Evolutionary conservation across 768 basidiomycete species (phyloP).

Genomic region (Lactifluus volemus): DNA sequence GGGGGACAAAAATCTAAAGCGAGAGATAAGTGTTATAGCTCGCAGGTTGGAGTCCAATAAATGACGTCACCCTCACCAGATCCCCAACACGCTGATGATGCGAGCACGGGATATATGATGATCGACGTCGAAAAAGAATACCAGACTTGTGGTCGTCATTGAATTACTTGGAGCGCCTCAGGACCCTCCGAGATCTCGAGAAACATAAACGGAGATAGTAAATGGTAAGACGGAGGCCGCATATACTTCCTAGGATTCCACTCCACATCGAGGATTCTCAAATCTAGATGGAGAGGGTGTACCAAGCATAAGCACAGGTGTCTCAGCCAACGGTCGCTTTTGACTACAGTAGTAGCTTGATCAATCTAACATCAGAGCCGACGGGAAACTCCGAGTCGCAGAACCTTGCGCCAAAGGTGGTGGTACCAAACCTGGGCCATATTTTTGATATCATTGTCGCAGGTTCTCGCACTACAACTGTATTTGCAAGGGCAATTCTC

Average conservation of each 20-base stretch:
- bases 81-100: not conserved
- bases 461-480: no score
- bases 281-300: no score
- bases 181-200: not conserved
- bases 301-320: no score
- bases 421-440: no score
- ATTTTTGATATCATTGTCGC: no score
- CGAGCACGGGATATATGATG: not conserved
- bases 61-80: slow-evolving; percentile 1
- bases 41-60: not conserved
- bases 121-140: not conserved
- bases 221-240: no score
- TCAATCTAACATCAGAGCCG: no score
- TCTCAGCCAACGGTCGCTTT: no score
- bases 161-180: not conserved
- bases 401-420: no score
- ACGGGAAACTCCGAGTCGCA: no score
- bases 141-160: not conserved
- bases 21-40: not conserved
- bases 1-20: not conserved
- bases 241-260: not conserved
- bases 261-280: no score
- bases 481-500: not conserved
- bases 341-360: no score
- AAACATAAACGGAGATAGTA: not conserved